Evolutionary conservation across 192 early-diverging fungal species (phyloP), one percentile per base, ranked within the genome.

Genomic region (Coemansia sp.): DNA sequence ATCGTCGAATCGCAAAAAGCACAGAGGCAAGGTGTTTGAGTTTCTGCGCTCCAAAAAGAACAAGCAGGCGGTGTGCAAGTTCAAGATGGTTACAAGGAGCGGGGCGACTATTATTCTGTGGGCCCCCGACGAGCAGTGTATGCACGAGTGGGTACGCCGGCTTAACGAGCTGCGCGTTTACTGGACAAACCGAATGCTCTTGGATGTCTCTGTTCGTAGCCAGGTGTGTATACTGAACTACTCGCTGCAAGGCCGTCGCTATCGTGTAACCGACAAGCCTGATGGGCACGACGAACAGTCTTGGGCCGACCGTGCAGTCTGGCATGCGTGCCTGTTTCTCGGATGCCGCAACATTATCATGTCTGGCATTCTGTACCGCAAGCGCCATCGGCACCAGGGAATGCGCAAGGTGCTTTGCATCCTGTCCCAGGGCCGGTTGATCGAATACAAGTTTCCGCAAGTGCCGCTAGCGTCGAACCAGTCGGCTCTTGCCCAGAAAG

Each of bases 351-450:
- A 45, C 33, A 66, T 83, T 31, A 72, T 78, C 37, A 71, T 68
- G 52, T 40, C 62, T 3, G 81, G 81, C 0, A 61, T 75, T 50
- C 52, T 83, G 66, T 83, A 75, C 30, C 68, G 81, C 57, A 83
- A 83, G 52, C 72, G 67, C 27, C 57, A 62, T 25, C 72, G 73
- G 9, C 72, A 79, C 52, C 65, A 74, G 33, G 71, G 75, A 10
- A 69, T 83, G 69, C 66, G 69, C 34, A 70, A 67, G n/a, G 66
- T 75, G 27, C 79, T 79, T 48, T 83, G 76, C 55, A 66, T 83
- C 6, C 31, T 83, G 54, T 72, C 76, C 1, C 72, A 59, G 5
- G 75, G 75, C 3, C 67, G 67, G 22, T 55, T 83, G 14, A 64
- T 83, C 23, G 81, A 83, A 47, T 83, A 68, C 53, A 59, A 71